A percentile compares a stretch with the other conserved stretches of the same genome.
Conservation (phyloP, 163 green algal genomes). For the Prototheca cutis region DNA sequence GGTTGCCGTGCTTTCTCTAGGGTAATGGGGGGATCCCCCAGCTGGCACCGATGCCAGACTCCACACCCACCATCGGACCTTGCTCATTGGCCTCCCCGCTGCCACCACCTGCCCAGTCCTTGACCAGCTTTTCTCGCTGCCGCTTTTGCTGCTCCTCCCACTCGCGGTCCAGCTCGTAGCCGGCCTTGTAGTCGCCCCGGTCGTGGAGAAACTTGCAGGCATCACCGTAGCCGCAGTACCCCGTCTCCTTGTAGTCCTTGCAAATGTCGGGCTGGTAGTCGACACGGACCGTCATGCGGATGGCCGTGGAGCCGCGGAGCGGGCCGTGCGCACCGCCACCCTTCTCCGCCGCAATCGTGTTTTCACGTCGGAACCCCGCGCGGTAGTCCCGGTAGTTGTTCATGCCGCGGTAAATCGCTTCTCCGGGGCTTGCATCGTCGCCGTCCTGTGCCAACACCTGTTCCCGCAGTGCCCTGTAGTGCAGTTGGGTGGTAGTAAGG, state of each 20-base stretch:
- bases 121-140: conserved; percentile 41
- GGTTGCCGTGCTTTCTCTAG: too few species aligned
- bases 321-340: conserved; percentile 68
- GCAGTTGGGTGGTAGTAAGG: too few species aligned
- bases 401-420: conserved; percentile 63
- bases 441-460: conserved; percentile 49
- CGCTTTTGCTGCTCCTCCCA: conserved; percentile 52
- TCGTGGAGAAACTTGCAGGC: conserved; percentile 99
- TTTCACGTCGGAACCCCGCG: conserved; percentile 57
- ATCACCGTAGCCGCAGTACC: conserved; percentile 94
- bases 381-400: conserved; percentile 70
- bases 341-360: conserved; percentile 57
- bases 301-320: conserved; percentile 70
- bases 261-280: conserved; percentile 98
- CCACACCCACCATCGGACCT: too few species aligned
- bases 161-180: conserved; percentile 77
- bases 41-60: too few species aligned
- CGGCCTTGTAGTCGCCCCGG: conserved; percentile 94
- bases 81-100: conserved; percentile 31
- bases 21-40: too few species aligned
- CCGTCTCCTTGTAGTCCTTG: conserved; percentile 99
- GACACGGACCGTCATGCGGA: conserved; percentile 73
- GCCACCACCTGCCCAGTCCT: conserved; percentile 36
- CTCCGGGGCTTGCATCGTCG: conserved; percentile 11
- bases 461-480: conserved; percentile 60